Percentiles rank a stretch among this genome's conserved stretches.
Conservation (phyloP, 176 grass and related monocot genomes). For the Avena insularis region DNA sequence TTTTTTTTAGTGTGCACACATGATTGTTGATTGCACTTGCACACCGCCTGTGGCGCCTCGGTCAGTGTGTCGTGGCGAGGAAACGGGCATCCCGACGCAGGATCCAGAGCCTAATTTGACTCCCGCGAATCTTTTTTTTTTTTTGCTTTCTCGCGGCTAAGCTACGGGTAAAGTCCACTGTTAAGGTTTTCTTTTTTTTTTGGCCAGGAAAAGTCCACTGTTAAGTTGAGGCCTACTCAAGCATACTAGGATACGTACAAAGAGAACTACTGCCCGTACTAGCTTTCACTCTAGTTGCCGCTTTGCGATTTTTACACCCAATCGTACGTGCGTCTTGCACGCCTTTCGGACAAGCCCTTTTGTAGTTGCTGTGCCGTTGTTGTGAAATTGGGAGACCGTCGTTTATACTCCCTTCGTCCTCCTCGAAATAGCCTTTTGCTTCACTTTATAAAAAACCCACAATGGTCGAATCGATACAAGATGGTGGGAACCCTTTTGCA, state of each 20-base stretch:
- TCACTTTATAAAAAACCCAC: no score
- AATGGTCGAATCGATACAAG: no score
- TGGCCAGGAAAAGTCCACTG: background rate
- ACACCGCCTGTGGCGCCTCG: background rate
- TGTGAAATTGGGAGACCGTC: background rate
- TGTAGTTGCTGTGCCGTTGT: background rate
- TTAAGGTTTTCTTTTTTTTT: background rate
- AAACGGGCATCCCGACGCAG: background rate
- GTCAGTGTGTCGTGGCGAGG: background rate
- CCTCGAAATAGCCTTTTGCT: no score
- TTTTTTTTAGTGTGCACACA: no score
- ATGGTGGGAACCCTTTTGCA: no score
- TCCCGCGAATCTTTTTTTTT: background rate
- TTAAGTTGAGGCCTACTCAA: background rate
- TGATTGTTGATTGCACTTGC: background rate
- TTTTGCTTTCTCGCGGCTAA: slow-evolving; percentile 27
- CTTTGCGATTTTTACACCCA: background rate
- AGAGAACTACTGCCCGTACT: background rate
- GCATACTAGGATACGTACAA: background rate
- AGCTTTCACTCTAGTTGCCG: background rate
- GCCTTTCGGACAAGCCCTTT: background rate
- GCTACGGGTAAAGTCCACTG: slow-evolving; percentile 7
- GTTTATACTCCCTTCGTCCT: no score
- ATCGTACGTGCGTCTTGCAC: background rate
- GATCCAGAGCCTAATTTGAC: background rate